Conservation (phyloP, 768 basidiomycete species). For the Russula sp. region DNA sequence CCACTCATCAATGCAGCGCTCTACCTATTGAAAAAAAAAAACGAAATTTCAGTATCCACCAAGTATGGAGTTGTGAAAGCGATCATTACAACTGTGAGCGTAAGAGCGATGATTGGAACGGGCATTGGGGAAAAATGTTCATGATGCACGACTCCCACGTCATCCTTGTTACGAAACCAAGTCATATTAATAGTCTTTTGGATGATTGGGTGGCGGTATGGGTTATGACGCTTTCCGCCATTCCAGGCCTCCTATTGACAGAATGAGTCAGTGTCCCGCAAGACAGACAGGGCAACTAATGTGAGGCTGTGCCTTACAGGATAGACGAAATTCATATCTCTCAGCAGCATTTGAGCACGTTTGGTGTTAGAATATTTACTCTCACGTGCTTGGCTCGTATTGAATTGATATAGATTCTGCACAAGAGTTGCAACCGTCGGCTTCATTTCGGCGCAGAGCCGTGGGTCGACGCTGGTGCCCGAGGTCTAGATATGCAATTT, state of each 20-base stretch:
- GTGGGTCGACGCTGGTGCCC: background rate
- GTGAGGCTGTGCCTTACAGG: background rate
- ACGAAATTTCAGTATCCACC: background rate
- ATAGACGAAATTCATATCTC: constrained; percentile 8
- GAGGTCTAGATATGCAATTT: background rate
- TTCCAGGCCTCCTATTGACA: background rate
- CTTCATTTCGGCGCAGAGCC: background rate
- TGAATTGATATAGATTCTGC: background rate
- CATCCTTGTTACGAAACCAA: background rate
- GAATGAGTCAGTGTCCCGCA: background rate
- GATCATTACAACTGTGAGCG: constrained; percentile 1
- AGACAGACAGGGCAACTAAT: background rate
- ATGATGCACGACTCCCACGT: background rate
- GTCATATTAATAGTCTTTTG: background rate
- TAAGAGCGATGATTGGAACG: constrained; percentile 4
- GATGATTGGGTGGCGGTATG: background rate
- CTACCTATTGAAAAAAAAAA: background rate
- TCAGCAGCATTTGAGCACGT: constrained; percentile 1
- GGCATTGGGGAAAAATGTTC: constrained; percentile 4
- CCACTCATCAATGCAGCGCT: constrained; percentile 13
- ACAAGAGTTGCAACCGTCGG: background rate
- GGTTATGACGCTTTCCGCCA: background rate
- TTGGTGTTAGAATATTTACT: background rate
- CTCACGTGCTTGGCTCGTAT: background rate
- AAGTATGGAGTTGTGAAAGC: background rate